Base-by-base conservation (phyloP, 1,139 yeast genomes). In the Geotrichum europaeum region DNA sequence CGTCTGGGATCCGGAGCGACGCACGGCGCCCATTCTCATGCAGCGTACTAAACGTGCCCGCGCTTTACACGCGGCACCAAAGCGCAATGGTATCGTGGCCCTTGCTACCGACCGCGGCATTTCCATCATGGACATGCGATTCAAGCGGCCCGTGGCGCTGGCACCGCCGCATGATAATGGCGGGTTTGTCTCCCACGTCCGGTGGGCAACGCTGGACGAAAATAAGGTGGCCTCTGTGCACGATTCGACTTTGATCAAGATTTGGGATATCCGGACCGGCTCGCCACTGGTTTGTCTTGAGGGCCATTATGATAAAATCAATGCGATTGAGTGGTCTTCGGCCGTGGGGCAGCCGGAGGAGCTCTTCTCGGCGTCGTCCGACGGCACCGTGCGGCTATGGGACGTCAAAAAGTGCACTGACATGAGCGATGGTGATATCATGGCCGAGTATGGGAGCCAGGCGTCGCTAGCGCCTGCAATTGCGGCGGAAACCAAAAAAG, bases 361-460 rank as follows among this genome's bases (percentile, higher is more conserved):
- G 67, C 70, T 88, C 51, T 84, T 85, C 69, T 79, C 87, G 0
- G 88, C 89, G 5, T 84, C 89, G 1, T 76, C 78, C 63, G 94
- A 88, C 69, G 95, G 95, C 2, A 83, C 82, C 62, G 81, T 89
- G 18, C 78, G 87, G 15, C 87, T 85, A 66, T 89, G 96, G 96
- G 86, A 85, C 71, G 74, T 85, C 50, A 73, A 80, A 15, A 67
- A 70, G 52, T 64, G 65, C 56, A 57, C 64, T 49, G 62, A 65
- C 20, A 51, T 36, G 52, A 20, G 24, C 32, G 45, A 47, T n/a
- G 52, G 20, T 9, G 15, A 49, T 22, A 18, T 12, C 13, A 12
- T 34, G 56, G 24, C 20, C n/a, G 20, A 40, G 5, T 40, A 40
- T 22, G 9, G n/a, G 9, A 20, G 20, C 7, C 52, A 13, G 20